A percentile compares a stretch with the other conserved stretches of the same genome.
phyloP scores from a whole-genome alignment of 164 flowering plant species.

The Houttuynia cordata region DNA sequence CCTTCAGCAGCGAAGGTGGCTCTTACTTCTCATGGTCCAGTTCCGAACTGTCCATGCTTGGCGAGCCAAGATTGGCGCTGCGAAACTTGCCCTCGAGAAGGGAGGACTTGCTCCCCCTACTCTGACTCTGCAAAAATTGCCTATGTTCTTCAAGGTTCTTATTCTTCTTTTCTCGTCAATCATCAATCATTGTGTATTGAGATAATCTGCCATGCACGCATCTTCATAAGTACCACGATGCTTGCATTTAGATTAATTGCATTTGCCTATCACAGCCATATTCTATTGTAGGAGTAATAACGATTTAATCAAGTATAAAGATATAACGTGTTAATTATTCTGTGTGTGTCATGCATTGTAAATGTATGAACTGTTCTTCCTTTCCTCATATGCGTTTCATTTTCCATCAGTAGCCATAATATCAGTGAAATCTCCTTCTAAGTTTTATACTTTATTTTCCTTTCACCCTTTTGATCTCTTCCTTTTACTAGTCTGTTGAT shows the following conservation, averaged over 20 bases:
- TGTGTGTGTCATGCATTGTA: no score
- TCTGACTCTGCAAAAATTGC: slow-evolving; percentile 81
- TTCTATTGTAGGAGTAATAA: no score
- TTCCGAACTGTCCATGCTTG: slow-evolving; percentile 59
- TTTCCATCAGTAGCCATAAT: neutral
- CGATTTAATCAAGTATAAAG: no score
- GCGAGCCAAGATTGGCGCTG: slow-evolving; percentile 69
- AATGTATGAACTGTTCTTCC: no score
- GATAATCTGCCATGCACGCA: no score
- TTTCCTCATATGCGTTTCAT: no score
- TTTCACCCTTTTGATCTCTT: slow-evolving; percentile 41
- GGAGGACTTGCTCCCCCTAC: slow-evolving; percentile 78
- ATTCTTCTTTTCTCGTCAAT: neutral
- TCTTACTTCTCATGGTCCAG: slow-evolving; percentile 58
- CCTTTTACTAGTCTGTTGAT: no score
- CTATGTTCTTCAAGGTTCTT: slow-evolving; percentile 70
- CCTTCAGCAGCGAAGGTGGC: slow-evolving; percentile 56
- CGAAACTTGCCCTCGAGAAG: slow-evolving; percentile 44
- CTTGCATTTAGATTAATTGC: no score
- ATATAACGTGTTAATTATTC: no score
- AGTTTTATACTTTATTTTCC: neutral
- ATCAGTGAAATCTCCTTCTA: neutral
- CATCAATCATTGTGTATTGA: neutral
- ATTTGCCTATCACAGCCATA: no score
- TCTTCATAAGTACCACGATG: no score